Conservation (phyloP, 176 grass and related monocot genomes). For the Puccinellia tenuiflora region DNA sequence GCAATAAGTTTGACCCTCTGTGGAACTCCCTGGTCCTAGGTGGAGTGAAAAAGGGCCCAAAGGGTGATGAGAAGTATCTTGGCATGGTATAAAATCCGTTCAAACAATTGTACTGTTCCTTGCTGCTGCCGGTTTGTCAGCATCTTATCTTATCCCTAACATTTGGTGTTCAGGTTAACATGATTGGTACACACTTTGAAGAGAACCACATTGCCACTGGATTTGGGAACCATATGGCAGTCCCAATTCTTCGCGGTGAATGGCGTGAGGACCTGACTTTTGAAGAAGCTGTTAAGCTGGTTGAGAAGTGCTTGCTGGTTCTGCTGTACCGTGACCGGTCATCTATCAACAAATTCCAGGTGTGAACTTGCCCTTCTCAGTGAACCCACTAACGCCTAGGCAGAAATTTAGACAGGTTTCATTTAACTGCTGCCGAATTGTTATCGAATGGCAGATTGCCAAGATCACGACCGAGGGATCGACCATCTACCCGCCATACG, state of each 20-base stretch:
- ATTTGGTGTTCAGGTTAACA: slow-evolving; percentile 60
- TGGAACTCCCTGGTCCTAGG: slow-evolving; percentile 93
- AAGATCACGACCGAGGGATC: slow-evolving; percentile 34
- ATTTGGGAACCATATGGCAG: slow-evolving; percentile 95
- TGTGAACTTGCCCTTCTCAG: slow-evolving; percentile 8
- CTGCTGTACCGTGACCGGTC: slow-evolving; percentile 95
- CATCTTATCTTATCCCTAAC: slow-evolving; percentile 2
- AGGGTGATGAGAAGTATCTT: slow-evolving; percentile 86
- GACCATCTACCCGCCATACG: slow-evolving; percentile 72
- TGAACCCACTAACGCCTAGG: neutral
- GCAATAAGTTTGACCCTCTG: slow-evolving; percentile 97
- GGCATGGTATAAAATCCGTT: slow-evolving; percentile 58
- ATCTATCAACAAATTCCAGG: slow-evolving; percentile 99
- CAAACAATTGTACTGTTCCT: neutral
- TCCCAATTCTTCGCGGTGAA: slow-evolving; percentile 88
- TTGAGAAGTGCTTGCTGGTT: slow-evolving; percentile 96
- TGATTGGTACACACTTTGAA: slow-evolving; percentile 99
- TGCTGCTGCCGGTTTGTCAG: neutral
- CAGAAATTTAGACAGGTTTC: neutral
- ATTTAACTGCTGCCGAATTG: neutral
- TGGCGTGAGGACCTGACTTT: slow-evolving; percentile 93
- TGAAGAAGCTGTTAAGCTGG: slow-evolving; percentile 95
- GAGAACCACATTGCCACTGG: slow-evolving; percentile 93
- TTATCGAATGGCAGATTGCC: slow-evolving; percentile 45
- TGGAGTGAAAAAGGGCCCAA: slow-evolving; percentile 89